Evolutionary conservation across 306 rosid species (phyloP), one percentile per base, ranked within the genome.

Genomic region (Medicago lupulina): DNA sequence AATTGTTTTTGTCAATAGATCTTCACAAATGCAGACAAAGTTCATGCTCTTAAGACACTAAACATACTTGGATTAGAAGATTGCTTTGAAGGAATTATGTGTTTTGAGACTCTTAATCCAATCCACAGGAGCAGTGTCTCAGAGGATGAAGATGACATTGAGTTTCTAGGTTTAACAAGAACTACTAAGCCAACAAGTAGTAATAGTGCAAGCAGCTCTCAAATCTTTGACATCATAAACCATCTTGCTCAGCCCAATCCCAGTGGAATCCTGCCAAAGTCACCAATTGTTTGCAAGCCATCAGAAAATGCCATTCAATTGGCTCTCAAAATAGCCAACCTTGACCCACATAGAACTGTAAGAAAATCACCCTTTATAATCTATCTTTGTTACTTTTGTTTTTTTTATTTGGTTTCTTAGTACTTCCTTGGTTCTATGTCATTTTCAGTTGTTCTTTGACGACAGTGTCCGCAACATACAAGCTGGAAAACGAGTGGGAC

Each of bases 21-120:
- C 43, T 94, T 94, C 84, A 94, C 98, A 82, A 92, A 94, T 34
- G 96, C 95, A 41, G 96, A 94, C 81, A 78, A 83, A 81, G 80
- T 81, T 57, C 98, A 94, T 54, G 90, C 98, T 0, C 83, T 78
- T 40, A 83, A 87, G 83, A 86, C 84, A 64, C 91, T 94, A 7
- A 76, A 75, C 53, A 90, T 82, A 81, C 97, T 94, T 76, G 98
- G 93, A 36, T 82, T 94, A 76, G 96, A 94, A 63, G 95, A 87
- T 44, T 91, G 90, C 76, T 94, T 94, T 76, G 96, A 90, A 81
- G 96, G 97, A 54, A 94, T 94, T 14, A 84, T 79, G 38, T 94
- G 98, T 85, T 94, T 94, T 77, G 98, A 94, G 88, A 94, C 95
- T 16, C 88, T 94, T 51, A 94, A 94, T 86, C 93, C 88, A 10